phyloP scores from a whole-genome alignment of 805 yeast genomes.

The Dipodascopsis tothii region DNA sequence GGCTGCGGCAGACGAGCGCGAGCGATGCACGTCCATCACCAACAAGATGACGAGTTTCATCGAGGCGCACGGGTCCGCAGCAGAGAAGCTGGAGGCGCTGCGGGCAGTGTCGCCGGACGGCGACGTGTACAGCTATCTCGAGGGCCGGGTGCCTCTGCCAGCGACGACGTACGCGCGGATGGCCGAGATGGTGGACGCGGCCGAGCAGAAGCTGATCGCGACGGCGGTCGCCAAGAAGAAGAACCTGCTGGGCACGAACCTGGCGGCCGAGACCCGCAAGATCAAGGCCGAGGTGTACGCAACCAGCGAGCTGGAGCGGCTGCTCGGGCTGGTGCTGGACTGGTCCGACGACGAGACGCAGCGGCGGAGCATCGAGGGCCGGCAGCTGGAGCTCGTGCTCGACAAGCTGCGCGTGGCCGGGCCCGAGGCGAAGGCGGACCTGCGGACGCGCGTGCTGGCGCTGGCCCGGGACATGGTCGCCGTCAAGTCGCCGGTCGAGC shows the following conservation, averaged over 20 bases:
- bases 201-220: slow-evolving; percentile 24
- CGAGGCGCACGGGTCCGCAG: slow-evolving; percentile 13
- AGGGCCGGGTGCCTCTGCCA: slow-evolving; percentile 28
- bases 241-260: slow-evolving; percentile 24
- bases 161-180: slow-evolving; percentile 23
- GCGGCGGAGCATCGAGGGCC: slow-evolving; percentile 55
- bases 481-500: slow-evolving; percentile 50
- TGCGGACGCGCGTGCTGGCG: slow-evolving; percentile 42
- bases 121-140: slow-evolving; percentile 26
- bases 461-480: slow-evolving; percentile 64
- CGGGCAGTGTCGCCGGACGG: slow-evolving; percentile 29
- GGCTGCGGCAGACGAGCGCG: slow-evolving; percentile 18
- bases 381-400: slow-evolving; percentile 50
- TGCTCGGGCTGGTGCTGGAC: slow-evolving; percentile 53
- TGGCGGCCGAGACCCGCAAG: slow-evolving; percentile 28
- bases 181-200: slow-evolving; percentile 35
- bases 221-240: slow-evolving; percentile 22
- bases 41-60: slow-evolving; percentile 20
- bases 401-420: slow-evolving; percentile 51
- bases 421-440: slow-evolving; percentile 32
- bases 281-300: slow-evolving; percentile 43
- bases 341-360: slow-evolving; percentile 51
- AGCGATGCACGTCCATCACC: slow-evolving; percentile 23
- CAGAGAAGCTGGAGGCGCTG: slow-evolving; percentile 18
- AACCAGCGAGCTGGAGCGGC: slow-evolving; percentile 36